Evolutionary conservation across 139 green algal species (phyloP), one percentile per base, ranked within the genome.

Genomic region (Closterium sp.): DNA sequence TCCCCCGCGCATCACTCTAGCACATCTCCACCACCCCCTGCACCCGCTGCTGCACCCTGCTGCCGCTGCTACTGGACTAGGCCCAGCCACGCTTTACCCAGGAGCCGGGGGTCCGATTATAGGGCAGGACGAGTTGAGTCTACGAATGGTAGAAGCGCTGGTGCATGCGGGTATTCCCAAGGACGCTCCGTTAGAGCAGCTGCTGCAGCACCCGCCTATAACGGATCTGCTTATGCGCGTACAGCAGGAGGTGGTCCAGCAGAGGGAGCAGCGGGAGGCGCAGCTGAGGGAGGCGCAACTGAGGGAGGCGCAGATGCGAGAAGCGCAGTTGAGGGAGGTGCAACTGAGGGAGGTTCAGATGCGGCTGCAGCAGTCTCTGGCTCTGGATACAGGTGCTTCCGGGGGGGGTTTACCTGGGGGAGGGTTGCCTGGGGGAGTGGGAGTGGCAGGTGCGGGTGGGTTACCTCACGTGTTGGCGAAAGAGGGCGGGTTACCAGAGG

Each of bases 121-220:
- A 79, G 62, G 62, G 17, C 62, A 79, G 62, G 62, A 79, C 27
- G 62, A 79, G 62, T 27, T 90, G 19, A 50, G 70, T 19, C 38
- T 62, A 85, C 88, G 70, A 85, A 62, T 90, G 88, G 11, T 85
- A 62, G 88, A 90, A 10, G 62, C 70, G 88, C 88, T 90, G 29
- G n/a, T 90, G 3, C 88, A 62, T 22, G 88, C 88, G 10, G 88
- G 88, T 86, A 90, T 90, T 87, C 88, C 88, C 28, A 50, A 50
- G 28, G 88, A 90, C 28, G 88, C 70, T 17, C 88, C 88, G 17
- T 21, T 90, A 28, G 88, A 90, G 28, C 88, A 90, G 30, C 38
- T 90, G 62, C 62, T 79, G 17, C 62, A 79, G 62, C 62, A 79
- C 62, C 62, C 62, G 62, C 62, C 62, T 79, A 79, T 79, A 79